These are phyloP conservation scores for Yarrowia alimentaria DNA, from an alignment of 805 yeast genomes.

Conservation along the genomic window DNA sequence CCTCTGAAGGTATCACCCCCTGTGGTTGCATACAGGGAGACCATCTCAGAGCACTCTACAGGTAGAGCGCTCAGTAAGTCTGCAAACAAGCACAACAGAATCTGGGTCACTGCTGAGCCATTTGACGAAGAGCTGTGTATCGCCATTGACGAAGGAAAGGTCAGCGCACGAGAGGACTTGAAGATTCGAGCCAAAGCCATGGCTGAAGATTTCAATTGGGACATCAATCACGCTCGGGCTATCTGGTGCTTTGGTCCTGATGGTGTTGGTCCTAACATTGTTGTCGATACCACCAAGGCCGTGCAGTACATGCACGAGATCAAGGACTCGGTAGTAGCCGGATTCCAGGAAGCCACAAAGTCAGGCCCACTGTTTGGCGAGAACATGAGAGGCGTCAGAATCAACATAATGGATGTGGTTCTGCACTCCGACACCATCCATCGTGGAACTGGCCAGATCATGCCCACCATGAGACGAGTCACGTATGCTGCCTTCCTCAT, in stretches of 20 bases:
- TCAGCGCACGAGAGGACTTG: slow-evolving; percentile 95
- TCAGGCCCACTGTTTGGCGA: slow-evolving; percentile 99
- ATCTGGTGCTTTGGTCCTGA: slow-evolving; percentile 99
- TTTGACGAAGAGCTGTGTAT: slow-evolving; percentile 84
- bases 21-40: slow-evolving; percentile 98
- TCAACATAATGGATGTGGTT: slow-evolving; percentile 98
- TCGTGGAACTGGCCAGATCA: slow-evolving; percentile 99
- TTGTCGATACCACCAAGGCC: slow-evolving; percentile 99
- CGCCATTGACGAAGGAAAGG: slow-evolving; percentile 90
- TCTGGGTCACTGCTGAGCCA: slow-evolving; percentile 96
- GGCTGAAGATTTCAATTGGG: slow-evolving; percentile 99
- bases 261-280: slow-evolving; percentile 97
- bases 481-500: slow-evolving; percentile 96
- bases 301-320: slow-evolving; percentile 98
- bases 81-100: slow-evolving; percentile 99
- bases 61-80: slow-evolving; percentile 97
- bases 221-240: slow-evolving; percentile 99
- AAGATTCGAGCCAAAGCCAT: slow-evolving; percentile 97
- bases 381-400: slow-evolving; percentile 90
- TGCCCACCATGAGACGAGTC: slow-evolving; percentile 99
- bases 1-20: slow-evolving; percentile 98
- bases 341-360: slow-evolving; percentile 99
- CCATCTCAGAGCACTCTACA: slow-evolving; percentile 88
- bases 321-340: slow-evolving; percentile 99
- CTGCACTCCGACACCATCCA: slow-evolving; percentile 99